Conservation (phyloP, 495 filamentous ascomycete genomes). For the Penicillium bialowiezense region DNA sequence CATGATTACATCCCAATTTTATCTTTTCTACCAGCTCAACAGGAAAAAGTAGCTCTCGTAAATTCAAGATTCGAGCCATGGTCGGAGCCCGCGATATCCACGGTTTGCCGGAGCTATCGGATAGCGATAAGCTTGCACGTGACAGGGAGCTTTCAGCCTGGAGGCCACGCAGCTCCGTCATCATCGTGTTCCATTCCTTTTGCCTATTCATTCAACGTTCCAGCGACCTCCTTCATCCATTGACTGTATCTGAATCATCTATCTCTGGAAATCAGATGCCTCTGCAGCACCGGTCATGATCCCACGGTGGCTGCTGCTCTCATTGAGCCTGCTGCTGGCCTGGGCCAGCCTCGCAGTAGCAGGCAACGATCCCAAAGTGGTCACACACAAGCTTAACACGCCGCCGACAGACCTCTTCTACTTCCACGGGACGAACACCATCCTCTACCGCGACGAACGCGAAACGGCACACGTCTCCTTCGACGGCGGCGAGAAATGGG, state of each 20-base stretch:
- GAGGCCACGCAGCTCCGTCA: constrained; percentile 34
- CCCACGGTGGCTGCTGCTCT: constrained; percentile 38
- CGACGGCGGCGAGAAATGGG: constrained; percentile 77
- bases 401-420: constrained; percentile 68
- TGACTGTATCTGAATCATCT: background rate
- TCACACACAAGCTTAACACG: constrained; percentile 56
- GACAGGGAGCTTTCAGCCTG: constrained; percentile 26
- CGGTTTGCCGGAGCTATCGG: background rate
- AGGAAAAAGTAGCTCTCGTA: too few relatives aligned
- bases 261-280: constrained; percentile 30
- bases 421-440: constrained; percentile 79
- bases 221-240: background rate
- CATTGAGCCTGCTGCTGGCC: constrained; percentile 35
- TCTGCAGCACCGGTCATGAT: constrained; percentile 35
- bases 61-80: background rate
- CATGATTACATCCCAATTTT: too few relatives aligned
- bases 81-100: background rate
- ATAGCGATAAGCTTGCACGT: constrained; percentile 32
- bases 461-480: constrained; percentile 66
- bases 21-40: too few relatives aligned
- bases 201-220: background rate
- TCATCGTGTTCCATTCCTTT: background rate
- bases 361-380: constrained; percentile 47
- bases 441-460: constrained; percentile 60
- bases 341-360: constrained; percentile 36